Percentiles rank a stretch among this genome's conserved stretches.
Evolutionary conservation across 352 stramenopile species (phyloP).

Genomic region (Phytophthora kernoviae): DNA sequence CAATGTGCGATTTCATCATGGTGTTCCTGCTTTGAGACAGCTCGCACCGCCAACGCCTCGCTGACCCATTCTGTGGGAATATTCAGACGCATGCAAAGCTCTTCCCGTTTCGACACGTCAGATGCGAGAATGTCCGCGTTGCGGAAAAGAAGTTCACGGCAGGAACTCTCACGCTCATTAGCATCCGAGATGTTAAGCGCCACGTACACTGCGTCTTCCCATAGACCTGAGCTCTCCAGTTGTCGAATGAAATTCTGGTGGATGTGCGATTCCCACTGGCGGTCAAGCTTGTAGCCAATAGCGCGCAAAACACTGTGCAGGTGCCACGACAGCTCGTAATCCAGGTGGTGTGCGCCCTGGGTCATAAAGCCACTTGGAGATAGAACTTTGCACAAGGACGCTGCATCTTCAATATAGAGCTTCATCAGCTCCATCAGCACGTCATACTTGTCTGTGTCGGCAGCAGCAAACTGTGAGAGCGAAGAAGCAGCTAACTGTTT

Average conservation of each 20-base stretch:
- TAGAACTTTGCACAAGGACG: conserved; percentile 62
- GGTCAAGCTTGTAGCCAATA: conserved; percentile 75
- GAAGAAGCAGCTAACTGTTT: conserved; percentile 45
- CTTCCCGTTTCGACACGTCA: conserved; percentile 42
- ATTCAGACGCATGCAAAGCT: conserved; percentile 52
- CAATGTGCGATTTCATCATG: conserved; percentile 78
- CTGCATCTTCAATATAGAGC: conserved; percentile 57
- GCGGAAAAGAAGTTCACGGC: conserved; percentile 65
- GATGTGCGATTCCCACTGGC: conserved; percentile 79
- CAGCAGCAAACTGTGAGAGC: conserved; percentile 32
- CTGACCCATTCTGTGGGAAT: conserved; percentile 73
- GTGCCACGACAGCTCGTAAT: conserved; percentile 85
- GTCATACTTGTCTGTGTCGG: conserved; percentile 48
- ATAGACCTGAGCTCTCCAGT: conserved; percentile 65
- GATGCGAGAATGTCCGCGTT: conserved; percentile 62
- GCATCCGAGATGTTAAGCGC: conserved; percentile 72
- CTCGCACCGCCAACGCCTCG: conserved; percentile 65
- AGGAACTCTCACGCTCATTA: conserved; percentile 59
- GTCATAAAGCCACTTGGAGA: conserved; percentile 62
- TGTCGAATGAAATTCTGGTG: conserved; percentile 85
- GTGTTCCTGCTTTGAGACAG: conserved; percentile 48
- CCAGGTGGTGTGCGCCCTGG: conserved; percentile 41
- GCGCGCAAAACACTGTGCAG: conserved; percentile 73
- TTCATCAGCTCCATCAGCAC: conserved; percentile 76
- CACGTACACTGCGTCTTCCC: conserved; percentile 81